Conservation (phyloP, 2,329 filamentous ascomycete genomes). For the Phyllosticta citriasiana region DNA sequence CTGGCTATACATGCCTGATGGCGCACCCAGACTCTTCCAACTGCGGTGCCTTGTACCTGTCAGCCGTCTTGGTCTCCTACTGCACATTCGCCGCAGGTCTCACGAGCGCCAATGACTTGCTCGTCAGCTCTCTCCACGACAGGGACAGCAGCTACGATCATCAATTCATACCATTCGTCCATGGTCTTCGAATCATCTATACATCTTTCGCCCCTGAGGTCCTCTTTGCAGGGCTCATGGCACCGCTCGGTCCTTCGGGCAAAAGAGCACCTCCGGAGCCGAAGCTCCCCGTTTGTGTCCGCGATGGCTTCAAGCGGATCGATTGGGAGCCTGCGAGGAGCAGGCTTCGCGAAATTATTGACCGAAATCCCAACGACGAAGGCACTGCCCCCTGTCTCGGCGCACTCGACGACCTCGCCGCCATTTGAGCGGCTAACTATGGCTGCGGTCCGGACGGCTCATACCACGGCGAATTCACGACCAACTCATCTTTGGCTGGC, state of each 20-base stretch:
- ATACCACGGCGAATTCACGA: not conserved
- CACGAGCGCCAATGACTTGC: not conserved
- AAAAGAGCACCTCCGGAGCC: not conserved
- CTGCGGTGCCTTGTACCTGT: not conserved
- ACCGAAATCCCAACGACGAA: not conserved
- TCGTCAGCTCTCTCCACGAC: not conserved
- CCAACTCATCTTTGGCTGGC: not conserved
- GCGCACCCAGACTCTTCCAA: not conserved
- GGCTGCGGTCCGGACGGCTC: not conserved
- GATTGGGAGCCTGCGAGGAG: not conserved
- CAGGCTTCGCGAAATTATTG: not conserved
- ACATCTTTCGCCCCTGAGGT: not conserved
- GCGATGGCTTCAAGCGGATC: not conserved
- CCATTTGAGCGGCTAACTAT: not conserved
- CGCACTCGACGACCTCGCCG: not conserved
- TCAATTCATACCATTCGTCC: not conserved
- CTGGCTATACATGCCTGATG: not conserved
- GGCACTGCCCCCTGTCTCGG: not conserved
- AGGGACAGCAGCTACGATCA: not conserved
- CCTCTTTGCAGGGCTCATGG: not conserved
- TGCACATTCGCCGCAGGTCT: not conserved
- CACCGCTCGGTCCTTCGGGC: not conserved
- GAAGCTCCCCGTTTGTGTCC: not conserved
- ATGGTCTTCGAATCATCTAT: not conserved
- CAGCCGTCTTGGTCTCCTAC: not conserved